A percentile compares a stretch with the other conserved stretches of the same genome.
Conservation (phyloP, 1,139 yeast species). For the Kluyveromyces sp. region DNA sequence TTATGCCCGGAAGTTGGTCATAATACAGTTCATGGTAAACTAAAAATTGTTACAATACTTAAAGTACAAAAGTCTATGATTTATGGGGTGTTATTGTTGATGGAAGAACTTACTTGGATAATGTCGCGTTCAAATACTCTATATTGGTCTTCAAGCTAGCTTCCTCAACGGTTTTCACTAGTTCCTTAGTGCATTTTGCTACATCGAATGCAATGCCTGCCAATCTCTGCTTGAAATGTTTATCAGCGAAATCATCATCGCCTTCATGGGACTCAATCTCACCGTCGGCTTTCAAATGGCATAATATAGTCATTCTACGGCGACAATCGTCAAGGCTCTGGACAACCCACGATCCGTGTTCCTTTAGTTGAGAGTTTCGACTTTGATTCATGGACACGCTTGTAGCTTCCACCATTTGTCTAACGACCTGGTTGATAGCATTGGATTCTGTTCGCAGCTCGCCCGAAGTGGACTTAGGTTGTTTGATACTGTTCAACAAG, state of each 20-base stretch:
- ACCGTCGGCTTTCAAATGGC: constrained; percentile 40
- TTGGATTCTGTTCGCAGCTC: constrained; percentile 64
- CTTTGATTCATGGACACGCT: constrained; percentile 85
- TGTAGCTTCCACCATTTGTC: constrained; percentile 87
- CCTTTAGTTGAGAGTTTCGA: constrained; percentile 68
- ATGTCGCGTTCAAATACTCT: constrained; percentile 35
- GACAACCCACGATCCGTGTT: constrained; percentile 88
- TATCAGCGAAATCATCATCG: constrained; percentile 71
- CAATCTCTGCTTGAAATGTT: constrained; percentile 75
- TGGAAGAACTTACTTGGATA: constrained; percentile 16
- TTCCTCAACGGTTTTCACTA: constrained; percentile 92
- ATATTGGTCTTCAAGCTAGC: constrained; percentile 82
- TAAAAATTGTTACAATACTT: neutral
- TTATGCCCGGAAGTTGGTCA: no score
- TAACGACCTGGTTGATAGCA: constrained; percentile 69
- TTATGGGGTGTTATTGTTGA: no score
- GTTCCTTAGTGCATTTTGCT: constrained; percentile 91
- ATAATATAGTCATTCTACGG: constrained; percentile 64
- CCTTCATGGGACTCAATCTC: constrained; percentile 36
- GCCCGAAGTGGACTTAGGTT: constrained; percentile 70
- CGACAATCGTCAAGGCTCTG: constrained; percentile 79
- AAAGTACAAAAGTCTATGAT: neutral
- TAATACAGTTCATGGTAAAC: no score
- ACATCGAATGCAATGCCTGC: constrained; percentile 96
- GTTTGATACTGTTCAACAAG: constrained; percentile 65